Evolutionary conservation across 2,329 filamentous ascomycete species (phyloP), one percentile per base, ranked within the genome.

Genomic region (Colletotrichum sp.): DNA sequence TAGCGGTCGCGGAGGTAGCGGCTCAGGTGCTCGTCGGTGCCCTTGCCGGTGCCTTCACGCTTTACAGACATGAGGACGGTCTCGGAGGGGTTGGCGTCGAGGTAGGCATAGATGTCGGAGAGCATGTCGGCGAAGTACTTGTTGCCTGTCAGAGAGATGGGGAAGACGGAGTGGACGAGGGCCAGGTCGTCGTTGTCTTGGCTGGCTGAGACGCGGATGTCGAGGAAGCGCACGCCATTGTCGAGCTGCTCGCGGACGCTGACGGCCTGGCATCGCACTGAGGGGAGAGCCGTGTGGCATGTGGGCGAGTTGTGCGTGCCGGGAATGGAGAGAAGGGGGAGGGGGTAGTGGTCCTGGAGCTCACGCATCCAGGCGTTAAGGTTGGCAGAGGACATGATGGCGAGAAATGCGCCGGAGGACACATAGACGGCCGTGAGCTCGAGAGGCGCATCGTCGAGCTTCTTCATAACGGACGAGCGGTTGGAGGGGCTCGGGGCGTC

Each of bases 291-390:
- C 63, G 91, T 89, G 86, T 97, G 89, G 84, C 91, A 93, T 12
- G 96, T 97, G 8, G 97, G 95, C 21, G 94, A 95, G 85, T 99
- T 98, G 87, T 99, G 97, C 0, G 97, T 98, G 76, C 97, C 97
- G 0, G 97, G 97, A 76, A 98, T 97, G 64, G 94, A 97, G 64
- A 99, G 90, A 4, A 93, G 89, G 2, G 94, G 94, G 6, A 98
- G 87, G 2, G 95, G 92, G 66, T 91, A 93, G 24, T 91, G 88
- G 79, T 96, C 90, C 74, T 89, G 87, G 55, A 98, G 88, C 75
- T 92, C 88, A 70, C 87, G 84, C 96, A 98, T 98, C 97, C 97
- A 98, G 67, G 87, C 84, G 75, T 91, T 82, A 64, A 96, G 89
- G 68, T 91, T 88, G 18, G 92, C 89, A 7, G 92, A 95, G 75